Evolutionary conservation across 2,329 filamentous ascomycete genomes (phyloP).

Genomic region (Emydomyces testavorans): DNA sequence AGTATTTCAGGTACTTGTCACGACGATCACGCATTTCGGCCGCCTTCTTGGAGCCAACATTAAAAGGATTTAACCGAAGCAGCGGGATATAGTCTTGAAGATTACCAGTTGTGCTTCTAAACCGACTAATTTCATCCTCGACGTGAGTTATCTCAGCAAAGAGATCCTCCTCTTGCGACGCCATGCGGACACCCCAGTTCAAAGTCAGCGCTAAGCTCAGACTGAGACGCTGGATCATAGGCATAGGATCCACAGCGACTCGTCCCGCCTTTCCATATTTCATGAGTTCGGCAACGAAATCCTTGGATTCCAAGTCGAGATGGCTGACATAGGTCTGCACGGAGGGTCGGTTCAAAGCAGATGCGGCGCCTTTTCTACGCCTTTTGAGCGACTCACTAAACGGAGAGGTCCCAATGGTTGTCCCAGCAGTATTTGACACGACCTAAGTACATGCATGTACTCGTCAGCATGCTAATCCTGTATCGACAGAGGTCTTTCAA

Average conservation of each 20-base stretch:
- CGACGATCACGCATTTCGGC: slow-evolving; percentile 49
- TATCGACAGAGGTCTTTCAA: neutral
- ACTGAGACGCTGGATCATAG: slow-evolving; percentile 54
- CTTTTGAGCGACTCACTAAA: slow-evolving; percentile 55
- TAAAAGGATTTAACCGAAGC: slow-evolving; percentile 51
- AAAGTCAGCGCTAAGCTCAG: slow-evolving; percentile 52
- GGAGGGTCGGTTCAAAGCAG: slow-evolving; percentile 53
- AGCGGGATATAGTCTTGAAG: slow-evolving; percentile 52
- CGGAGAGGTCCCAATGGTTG: slow-evolving; percentile 56
- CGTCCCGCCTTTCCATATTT: slow-evolving; percentile 46
- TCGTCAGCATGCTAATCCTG: neutral
- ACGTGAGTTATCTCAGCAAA: slow-evolving; percentile 53
- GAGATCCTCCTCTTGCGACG: slow-evolving; percentile 47
- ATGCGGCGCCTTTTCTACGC: slow-evolving; percentile 53
- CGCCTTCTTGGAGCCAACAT: slow-evolving; percentile 46
- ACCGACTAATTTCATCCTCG: slow-evolving; percentile 49
- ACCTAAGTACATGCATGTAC: slow-evolving; percentile 36
- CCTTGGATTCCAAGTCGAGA: slow-evolving; percentile 51
- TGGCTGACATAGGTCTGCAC: slow-evolving; percentile 52
- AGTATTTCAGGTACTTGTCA: slow-evolving; percentile 47
- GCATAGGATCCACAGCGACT: slow-evolving; percentile 51
- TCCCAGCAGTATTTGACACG: slow-evolving; percentile 53
- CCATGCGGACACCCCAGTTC: slow-evolving; percentile 55
- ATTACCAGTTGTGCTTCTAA: slow-evolving; percentile 50
- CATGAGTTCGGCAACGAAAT: slow-evolving; percentile 51